Evolutionary conservation across 441 rosid genomes (phyloP).

Genomic region (Theobroma grandiflorum): DNA sequence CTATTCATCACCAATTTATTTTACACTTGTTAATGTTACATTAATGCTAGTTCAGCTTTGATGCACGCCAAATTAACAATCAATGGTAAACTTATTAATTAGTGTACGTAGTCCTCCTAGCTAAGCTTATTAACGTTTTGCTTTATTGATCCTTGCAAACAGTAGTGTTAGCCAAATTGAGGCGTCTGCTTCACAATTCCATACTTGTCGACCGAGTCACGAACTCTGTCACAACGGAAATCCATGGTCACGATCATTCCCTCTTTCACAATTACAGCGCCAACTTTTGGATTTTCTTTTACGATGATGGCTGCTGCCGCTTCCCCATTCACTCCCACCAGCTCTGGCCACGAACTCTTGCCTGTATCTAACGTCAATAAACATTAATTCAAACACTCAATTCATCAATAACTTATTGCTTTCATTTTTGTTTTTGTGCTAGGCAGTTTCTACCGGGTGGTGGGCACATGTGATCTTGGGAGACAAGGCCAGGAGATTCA

Average conservation of each 20-base stretch:
- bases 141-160: neutral
- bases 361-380: slow-evolving; percentile 23
- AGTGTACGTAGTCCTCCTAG: no score
- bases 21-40: no score
- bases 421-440: no score
- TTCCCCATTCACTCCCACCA: slow-evolving; percentile 48
- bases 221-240: slow-evolving; percentile 54
- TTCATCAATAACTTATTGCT: no score
- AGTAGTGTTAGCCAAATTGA: neutral
- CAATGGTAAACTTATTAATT: no score
- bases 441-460: no score
- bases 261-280: slow-evolving; percentile 42
- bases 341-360: slow-evolving; percentile 61
- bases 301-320: slow-evolving; percentile 49
- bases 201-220: slow-evolving; percentile 46
- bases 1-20: no score
- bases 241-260: slow-evolving; percentile 48
- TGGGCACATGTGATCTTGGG: no score
- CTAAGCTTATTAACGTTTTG: neutral
- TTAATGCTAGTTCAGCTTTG: no score
- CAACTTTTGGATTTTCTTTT: slow-evolving; percentile 45
- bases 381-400: neutral
- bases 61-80: no score
- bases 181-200: slow-evolving; percentile 34
- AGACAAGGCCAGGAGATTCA: no score